Percentiles rank a stretch among this genome's conserved stretches.
phyloP scores from a whole-genome alignment of 1,139 yeast genomes.

The Yamadazyma songkhlaensis region DNA sequence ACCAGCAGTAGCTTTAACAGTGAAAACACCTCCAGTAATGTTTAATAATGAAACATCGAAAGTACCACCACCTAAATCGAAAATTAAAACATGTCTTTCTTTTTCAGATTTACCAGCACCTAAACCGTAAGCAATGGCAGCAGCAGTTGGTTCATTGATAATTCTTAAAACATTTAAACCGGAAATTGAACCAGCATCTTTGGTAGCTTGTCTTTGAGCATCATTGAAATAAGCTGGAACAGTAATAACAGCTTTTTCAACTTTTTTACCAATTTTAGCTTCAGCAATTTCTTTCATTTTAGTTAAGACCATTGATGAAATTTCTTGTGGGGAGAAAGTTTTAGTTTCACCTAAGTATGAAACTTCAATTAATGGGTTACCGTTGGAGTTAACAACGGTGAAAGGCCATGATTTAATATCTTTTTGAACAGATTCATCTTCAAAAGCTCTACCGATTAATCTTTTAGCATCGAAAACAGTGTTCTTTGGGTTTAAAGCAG shows the following conservation, averaged over 20 bases:
- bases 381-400: slow-evolving; percentile 59
- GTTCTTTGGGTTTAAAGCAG: slow-evolving; percentile 94
- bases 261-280: slow-evolving; percentile 38
- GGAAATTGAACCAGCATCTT: slow-evolving; percentile 49
- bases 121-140: slow-evolving; percentile 49
- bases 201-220: slow-evolving; percentile 51
- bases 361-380: slow-evolving; percentile 90
- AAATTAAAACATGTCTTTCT: slow-evolving; percentile 65
- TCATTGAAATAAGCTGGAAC: slow-evolving; percentile 52
- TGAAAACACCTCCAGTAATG: slow-evolving; percentile 95
- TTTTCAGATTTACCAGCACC: slow-evolving; percentile 65
- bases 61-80: slow-evolving; percentile 54
- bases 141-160: slow-evolving; percentile 52
- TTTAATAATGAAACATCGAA: slow-evolving; percentile 68
- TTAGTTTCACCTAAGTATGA: slow-evolving; percentile 92
- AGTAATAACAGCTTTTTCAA: slow-evolving; percentile 48
- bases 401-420: slow-evolving; percentile 47
- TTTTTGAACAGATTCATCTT: slow-evolving; percentile 41
- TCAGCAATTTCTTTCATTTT: slow-evolving; percentile 52
- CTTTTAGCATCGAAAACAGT: slow-evolving; percentile 98
- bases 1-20: slow-evolving; percentile 98
- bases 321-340: slow-evolving; percentile 95
- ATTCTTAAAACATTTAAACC: slow-evolving; percentile 50
- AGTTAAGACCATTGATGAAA: slow-evolving; percentile 92
- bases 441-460: slow-evolving; percentile 55